These are phyloP conservation scores for Beauveria brongniartii DNA, from an alignment of 2,329 filamentous ascomycete species.

Conservation along the genomic window DNA sequence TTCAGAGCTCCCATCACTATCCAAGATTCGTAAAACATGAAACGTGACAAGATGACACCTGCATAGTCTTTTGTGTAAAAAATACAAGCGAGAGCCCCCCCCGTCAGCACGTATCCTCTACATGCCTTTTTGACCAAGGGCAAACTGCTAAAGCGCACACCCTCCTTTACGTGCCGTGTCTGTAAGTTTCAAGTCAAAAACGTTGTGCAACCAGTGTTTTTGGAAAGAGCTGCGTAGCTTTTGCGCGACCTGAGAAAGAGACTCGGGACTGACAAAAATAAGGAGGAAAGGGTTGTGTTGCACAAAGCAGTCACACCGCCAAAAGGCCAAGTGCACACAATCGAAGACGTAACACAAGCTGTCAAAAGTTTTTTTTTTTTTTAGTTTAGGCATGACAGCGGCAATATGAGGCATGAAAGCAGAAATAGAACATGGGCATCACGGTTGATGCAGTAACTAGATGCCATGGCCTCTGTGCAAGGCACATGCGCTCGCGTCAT, in stretches of 20 bases:
- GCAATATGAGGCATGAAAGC: too few relatives aligned
- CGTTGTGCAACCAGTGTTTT: neutral
- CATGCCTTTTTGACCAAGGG: neutral
- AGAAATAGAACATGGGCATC: neutral
- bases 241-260: neutral
- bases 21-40: neutral
- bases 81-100: neutral
- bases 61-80: neutral
- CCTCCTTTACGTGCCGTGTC: neutral
- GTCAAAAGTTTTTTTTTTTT: neutral
- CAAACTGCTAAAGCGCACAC: neutral
- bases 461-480: too few relatives aligned
- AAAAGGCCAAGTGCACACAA: neutral
- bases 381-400: neutral
- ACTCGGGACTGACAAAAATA: neutral
- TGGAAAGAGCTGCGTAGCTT: neutral
- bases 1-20: neutral
- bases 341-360: neutral
- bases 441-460: too few relatives aligned
- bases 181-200: neutral
- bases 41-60: neutral
- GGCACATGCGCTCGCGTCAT: too few relatives aligned
- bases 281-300: neutral
- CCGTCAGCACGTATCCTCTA: neutral
- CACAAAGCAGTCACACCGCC: conserved; percentile 7